phyloP scores from a whole-genome alignment of 139 green algal species.

The Tetraselmis chui region DNA sequence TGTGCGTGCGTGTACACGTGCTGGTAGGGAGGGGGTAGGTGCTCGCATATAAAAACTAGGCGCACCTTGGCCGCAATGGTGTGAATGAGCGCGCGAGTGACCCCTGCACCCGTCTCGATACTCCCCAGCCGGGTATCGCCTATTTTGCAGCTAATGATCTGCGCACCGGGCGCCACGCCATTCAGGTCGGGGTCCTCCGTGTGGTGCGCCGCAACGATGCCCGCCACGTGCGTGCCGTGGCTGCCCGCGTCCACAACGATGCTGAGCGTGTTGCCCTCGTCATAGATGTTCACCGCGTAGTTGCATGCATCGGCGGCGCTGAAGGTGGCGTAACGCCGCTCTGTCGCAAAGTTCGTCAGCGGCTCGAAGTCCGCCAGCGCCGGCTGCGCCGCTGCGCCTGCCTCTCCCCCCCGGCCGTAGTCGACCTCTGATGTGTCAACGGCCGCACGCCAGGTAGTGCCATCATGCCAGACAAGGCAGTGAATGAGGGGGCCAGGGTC shows the following conservation, averaged over 20 bases:
- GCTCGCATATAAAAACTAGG: too few species aligned
- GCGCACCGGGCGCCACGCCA: slow-evolving; percentile 78
- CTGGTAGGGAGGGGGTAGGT: too few species aligned
- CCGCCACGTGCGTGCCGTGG: slow-evolving; percentile 86
- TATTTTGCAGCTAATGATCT: slow-evolving; percentile 93
- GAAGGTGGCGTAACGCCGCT: slow-evolving; percentile 25
- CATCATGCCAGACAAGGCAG: slow-evolving; percentile 88
- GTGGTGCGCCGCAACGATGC: slow-evolving; percentile 80
- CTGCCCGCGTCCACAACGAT: slow-evolving; percentile 76
- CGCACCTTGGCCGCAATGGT: slow-evolving; percentile 1
- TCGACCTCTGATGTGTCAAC: slow-evolving; percentile 71
- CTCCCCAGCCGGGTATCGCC: slow-evolving; percentile 73
- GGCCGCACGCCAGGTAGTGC: slow-evolving; percentile 59
- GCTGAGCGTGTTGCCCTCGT: slow-evolving; percentile 60
- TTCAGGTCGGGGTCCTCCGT: slow-evolving; percentile 68
- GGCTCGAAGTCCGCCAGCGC: slow-evolving; percentile 23
- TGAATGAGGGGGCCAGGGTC: slow-evolving; percentile 63
- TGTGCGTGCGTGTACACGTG: too few species aligned
- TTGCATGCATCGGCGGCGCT: slow-evolving; percentile 66
- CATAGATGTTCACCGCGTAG: slow-evolving; percentile 78
- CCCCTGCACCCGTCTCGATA: slow-evolving; percentile 76
- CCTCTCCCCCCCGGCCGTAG: background rate
- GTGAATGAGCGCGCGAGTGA: slow-evolving; percentile 59
- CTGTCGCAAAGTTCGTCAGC: slow-evolving; percentile 10
- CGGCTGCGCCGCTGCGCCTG: background rate